phyloP scores from a whole-genome alignment of 257 asterid genomes.

The Coffea canephora region DNA sequence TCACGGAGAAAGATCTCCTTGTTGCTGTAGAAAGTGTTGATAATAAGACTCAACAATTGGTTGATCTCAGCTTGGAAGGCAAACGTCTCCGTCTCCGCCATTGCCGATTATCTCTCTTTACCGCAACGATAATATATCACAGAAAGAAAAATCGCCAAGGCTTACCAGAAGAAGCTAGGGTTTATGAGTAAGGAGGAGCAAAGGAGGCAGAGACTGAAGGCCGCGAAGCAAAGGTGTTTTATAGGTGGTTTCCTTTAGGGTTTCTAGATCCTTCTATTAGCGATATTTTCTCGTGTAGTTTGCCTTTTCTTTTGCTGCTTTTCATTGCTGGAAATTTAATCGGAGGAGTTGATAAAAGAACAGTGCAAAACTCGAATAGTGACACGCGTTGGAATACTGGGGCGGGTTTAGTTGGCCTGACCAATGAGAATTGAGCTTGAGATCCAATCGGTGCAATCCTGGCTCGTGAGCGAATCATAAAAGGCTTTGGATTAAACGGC shows the following conservation, averaged over 20 bases:
- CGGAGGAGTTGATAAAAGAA: not conserved
- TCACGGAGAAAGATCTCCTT: constrained; percentile 65
- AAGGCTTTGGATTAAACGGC: not conserved
- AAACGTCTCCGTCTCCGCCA: constrained; percentile 50
- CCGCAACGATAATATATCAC: not conserved
- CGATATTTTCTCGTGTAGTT: not conserved
- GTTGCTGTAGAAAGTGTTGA: constrained; percentile 59
- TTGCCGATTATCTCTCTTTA: not conserved
- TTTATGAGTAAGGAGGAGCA: not conserved
- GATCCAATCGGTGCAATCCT: not conserved
- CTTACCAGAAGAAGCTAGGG: not conserved
- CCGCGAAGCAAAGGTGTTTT: not conserved
- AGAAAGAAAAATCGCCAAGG: not conserved
- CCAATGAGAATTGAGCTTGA: not conserved
- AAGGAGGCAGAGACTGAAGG: not conserved
- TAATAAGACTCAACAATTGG: constrained; percentile 50
- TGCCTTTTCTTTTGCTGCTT: not conserved
- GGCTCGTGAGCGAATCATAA: not conserved
- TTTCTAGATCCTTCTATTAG: constrained; percentile 55
- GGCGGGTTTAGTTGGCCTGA: too few species aligned
- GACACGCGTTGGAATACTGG: not conserved
- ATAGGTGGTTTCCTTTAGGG: constrained; percentile 34
- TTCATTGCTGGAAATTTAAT: not conserved
- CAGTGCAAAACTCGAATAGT: not conserved
- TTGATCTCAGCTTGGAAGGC: constrained; percentile 66